phyloP scores from a whole-genome alignment of 345 rosid species.

The Fremontodendron californicum region DNA sequence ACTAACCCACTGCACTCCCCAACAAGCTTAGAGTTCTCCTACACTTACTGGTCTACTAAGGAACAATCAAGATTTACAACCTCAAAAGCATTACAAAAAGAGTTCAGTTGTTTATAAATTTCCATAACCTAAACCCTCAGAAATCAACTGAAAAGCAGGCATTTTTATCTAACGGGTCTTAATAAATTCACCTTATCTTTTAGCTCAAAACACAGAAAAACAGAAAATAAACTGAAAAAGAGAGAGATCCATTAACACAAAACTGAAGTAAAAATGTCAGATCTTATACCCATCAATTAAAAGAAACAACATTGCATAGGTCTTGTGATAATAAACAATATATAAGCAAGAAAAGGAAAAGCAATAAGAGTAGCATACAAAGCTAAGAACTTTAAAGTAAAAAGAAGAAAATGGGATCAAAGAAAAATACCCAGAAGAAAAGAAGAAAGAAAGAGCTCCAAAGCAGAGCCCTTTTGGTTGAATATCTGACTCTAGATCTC shows the following conservation, averaged over 20 bases:
- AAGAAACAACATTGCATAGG: neutral
- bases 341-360: neutral
- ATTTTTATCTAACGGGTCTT: neutral
- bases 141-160: neutral
- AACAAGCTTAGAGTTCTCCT: neutral
- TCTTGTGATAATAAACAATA: neutral
- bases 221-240: neutral
- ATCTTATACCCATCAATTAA: neutral
- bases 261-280: neutral
- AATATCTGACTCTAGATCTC: conserved; percentile 10
- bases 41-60: neutral
- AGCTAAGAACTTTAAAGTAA: neutral
- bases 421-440: conserved; percentile 20
- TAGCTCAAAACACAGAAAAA: conserved; percentile 1
- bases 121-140: neutral
- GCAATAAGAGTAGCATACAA: neutral
- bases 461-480: neutral
- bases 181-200: neutral
- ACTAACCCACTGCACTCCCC: neutral
- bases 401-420: conserved; percentile 4
- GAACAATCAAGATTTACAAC: conserved; percentile 13
- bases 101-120: neutral
- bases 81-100: conserved; percentile 1
- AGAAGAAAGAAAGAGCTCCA: neutral
- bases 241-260: neutral